Conservation (phyloP, 2,329 filamentous ascomycete species). For the Myriosclerotinia duriaeana region DNA sequence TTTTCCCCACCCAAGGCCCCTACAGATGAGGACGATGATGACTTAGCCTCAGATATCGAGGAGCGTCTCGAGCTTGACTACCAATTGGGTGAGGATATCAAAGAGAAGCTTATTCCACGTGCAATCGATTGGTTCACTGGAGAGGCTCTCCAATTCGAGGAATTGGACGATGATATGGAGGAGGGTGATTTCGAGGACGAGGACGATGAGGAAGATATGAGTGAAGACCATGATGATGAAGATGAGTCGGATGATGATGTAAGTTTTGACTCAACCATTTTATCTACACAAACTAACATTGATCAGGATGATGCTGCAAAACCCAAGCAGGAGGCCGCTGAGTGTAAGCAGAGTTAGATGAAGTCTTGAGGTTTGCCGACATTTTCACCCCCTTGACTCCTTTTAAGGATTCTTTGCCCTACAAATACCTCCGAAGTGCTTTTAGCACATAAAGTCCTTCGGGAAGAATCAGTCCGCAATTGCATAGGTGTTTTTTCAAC, state of each 20-base stretch:
- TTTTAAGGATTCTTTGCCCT: slow-evolving; percentile 15
- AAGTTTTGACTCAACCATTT: slow-evolving; percentile 40
- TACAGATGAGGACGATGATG: slow-evolving; percentile 65
- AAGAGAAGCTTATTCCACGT: slow-evolving; percentile 98
- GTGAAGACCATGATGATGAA: slow-evolving; percentile 74
- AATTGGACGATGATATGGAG: slow-evolving; percentile 80
- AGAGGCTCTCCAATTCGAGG: slow-evolving; percentile 94
- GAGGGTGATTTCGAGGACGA: slow-evolving; percentile 85
- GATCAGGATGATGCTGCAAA: slow-evolving; percentile 80
- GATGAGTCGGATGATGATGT: slow-evolving; percentile 79
- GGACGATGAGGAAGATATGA: slow-evolving; percentile 81
- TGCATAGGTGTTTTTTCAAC: slow-evolving; percentile 32
- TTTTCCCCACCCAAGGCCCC: slow-evolving; percentile 93
- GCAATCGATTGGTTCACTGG: slow-evolving; percentile 99
- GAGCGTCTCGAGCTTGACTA: slow-evolving; percentile 98
- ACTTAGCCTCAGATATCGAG: slow-evolving; percentile 87
- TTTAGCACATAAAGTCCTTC: slow-evolving; percentile 19
- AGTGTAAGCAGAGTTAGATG: slow-evolving; percentile 90
- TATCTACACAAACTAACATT: slow-evolving; percentile 32
- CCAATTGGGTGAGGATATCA: slow-evolving; percentile 98
- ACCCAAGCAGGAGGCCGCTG: slow-evolving; percentile 89
- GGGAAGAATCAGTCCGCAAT: slow-evolving; percentile 24
- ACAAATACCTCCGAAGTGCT: slow-evolving; percentile 23
- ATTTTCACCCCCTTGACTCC: slow-evolving; percentile 11
- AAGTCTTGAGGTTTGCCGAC: slow-evolving; percentile 8